phyloP scores from a whole-genome alignment of 306 rosid species.

The Dalbergia cochinchinensis region DNA sequence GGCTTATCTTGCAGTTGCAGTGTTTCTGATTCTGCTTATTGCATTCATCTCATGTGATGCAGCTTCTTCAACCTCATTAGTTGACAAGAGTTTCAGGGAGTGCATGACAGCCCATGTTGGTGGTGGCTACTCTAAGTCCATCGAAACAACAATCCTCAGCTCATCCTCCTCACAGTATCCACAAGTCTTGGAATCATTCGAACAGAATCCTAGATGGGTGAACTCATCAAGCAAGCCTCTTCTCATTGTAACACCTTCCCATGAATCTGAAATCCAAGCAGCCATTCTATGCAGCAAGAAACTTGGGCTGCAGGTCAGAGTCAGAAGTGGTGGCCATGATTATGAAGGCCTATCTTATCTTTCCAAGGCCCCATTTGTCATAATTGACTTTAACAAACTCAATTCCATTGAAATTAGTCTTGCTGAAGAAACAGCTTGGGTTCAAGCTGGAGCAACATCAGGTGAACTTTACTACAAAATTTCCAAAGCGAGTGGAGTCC shows the following conservation, averaged over 20 bases:
- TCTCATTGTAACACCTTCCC: slow-evolving; percentile 52
- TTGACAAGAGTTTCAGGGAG: slow-evolving; percentile 40
- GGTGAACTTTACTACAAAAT: slow-evolving; percentile 68
- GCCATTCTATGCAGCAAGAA: slow-evolving; percentile 55
- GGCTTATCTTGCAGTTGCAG: slow-evolving; percentile 9
- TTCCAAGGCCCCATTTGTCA: slow-evolving; percentile 44
- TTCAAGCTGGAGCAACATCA: slow-evolving; percentile 64
- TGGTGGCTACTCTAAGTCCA: slow-evolving; percentile 23
- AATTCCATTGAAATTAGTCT: slow-evolving; percentile 44
- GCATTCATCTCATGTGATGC: slow-evolving; percentile 39
- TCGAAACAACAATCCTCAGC: slow-evolving; percentile 38
- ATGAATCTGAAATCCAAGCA: slow-evolving; percentile 61
- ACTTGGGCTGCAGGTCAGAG: slow-evolving; percentile 54
- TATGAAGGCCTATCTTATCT: slow-evolving; percentile 64
- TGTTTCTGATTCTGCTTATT: slow-evolving; percentile 44
- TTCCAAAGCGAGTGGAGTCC: slow-evolving; percentile 48
- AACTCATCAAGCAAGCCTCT: slow-evolving; percentile 60
- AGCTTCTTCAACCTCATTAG: slow-evolving; percentile 29
- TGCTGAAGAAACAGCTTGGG: slow-evolving; percentile 63
- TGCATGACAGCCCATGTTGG: slow-evolving; percentile 47
- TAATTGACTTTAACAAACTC: slow-evolving; percentile 56
- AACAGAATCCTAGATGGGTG: slow-evolving; percentile 65
- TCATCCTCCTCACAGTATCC: slow-evolving; percentile 46
- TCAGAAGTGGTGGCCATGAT: slow-evolving; percentile 67
- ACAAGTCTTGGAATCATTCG: slow-evolving; percentile 48